These are phyloP conservation scores for Tuber melanosporum DNA, from an alignment of 495 filamentous ascomycete species.

Conservation along the genomic window DNA sequence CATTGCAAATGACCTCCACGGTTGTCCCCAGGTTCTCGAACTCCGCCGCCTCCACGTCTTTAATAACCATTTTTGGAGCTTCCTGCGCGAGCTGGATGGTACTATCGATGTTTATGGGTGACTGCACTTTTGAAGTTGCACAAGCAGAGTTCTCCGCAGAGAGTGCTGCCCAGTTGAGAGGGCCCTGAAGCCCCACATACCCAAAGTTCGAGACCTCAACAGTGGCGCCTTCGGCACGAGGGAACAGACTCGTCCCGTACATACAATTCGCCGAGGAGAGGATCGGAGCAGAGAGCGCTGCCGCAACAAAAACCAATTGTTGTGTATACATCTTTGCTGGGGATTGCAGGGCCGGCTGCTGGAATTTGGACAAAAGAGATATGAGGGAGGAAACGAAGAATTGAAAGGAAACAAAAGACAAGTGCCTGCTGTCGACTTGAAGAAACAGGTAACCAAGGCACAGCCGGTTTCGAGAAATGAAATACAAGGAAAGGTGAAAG, in stretches of 20 bases:
- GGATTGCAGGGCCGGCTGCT: conserved; percentile 22
- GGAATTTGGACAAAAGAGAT: conserved; percentile 8
- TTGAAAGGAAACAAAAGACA: conserved; percentile 2
- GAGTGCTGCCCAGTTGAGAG: conserved; percentile 40
- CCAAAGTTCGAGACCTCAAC: conserved; percentile 41
- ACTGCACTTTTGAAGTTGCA: conserved; percentile 34
- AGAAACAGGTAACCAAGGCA: conserved; percentile 12
- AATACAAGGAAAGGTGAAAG: conserved; percentile 7
- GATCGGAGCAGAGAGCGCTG: conserved; percentile 15
- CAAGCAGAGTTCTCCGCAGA: conserved; percentile 38
- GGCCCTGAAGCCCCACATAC: conserved; percentile 38
- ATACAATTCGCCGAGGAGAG: conserved; percentile 32
- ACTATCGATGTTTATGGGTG: conserved; percentile 41
- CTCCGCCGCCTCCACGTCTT: conserved; percentile 34
- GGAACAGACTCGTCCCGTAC: conserved; percentile 36
- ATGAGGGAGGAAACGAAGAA: background rate
- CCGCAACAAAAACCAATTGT: conserved; percentile 24
- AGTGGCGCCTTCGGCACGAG: conserved; percentile 24
- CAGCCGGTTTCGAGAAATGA: conserved; percentile 24
- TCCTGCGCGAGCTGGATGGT: conserved; percentile 22
- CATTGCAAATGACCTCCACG: conserved; percentile 42
- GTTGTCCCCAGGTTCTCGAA: conserved; percentile 44
- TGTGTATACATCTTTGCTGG: conserved; percentile 31
- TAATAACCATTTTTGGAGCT: conserved; percentile 29
- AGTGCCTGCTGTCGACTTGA: conserved; percentile 8